phyloP scores from a whole-genome alignment of 2,329 filamentous ascomycete species.

The Penicillium corylophilum region DNA sequence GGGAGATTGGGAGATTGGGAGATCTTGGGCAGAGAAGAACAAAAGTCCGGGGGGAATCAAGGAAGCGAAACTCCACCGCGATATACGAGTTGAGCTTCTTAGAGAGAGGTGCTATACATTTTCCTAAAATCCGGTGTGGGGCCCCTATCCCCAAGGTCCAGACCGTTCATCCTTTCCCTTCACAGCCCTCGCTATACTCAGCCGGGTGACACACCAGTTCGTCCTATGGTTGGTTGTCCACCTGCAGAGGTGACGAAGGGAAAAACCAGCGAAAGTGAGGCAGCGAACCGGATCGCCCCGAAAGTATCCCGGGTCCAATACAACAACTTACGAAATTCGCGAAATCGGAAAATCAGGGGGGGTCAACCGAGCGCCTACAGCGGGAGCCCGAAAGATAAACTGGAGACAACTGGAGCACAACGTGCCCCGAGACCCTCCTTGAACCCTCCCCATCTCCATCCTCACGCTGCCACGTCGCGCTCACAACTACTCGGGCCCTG shows the following conservation, averaged over 20 bases:
- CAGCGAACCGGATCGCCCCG: slow-evolving; percentile 38
- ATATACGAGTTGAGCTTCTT: not conserved
- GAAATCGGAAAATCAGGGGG: not conserved
- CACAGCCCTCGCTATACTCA: not conserved
- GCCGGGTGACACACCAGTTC: slow-evolving; percentile 2
- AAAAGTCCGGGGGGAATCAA: not conserved
- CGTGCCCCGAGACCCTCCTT: not conserved
- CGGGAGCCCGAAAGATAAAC: slow-evolving; percentile 11
- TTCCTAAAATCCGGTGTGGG: no score
- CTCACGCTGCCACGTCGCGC: slow-evolving; percentile 24
- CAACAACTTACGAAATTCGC: not conserved
- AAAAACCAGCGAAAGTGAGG: slow-evolving; percentile 32
- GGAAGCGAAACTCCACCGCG: not conserved
- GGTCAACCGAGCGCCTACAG: slow-evolving; percentile 17
- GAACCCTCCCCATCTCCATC: slow-evolving; percentile 1
- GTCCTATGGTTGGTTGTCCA: slow-evolving; percentile 3
- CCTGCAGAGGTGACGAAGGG: slow-evolving; percentile 10
- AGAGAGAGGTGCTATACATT: not conserved
- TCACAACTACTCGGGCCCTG: slow-evolving; percentile 18
- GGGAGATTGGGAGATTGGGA: not conserved
- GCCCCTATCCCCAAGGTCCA: not conserved
- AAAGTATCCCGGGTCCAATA: slow-evolving; percentile 17
- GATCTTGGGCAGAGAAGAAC: not conserved
- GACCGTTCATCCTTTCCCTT: not conserved
- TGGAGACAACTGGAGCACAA: not conserved